These are phyloP conservation scores for Zasmidium cellare DNA, from an alignment of 2,329 filamentous ascomycete species.

Conservation along the genomic window DNA sequence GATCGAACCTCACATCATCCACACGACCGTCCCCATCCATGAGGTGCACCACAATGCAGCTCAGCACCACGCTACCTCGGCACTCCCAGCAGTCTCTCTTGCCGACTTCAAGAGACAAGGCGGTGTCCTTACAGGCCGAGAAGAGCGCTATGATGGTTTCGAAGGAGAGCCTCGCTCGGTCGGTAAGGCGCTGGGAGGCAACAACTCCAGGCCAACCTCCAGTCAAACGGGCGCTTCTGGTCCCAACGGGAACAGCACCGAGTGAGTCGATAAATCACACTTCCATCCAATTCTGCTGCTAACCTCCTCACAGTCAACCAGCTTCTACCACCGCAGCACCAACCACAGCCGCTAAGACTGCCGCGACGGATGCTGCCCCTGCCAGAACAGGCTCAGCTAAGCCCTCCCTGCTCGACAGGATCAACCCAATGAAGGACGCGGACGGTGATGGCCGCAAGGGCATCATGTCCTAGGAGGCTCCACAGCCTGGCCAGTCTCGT, in stretches of 20 bases:
- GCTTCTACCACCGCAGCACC: neutral
- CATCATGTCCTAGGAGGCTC: neutral
- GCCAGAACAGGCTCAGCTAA: neutral
- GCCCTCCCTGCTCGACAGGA: constrained; percentile 52
- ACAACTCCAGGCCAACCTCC: neutral
- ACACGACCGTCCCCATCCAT: constrained; percentile 71
- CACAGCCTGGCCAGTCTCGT: neutral
- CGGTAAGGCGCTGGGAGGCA: constrained; percentile 10
- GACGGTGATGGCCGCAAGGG: constrained; percentile 50
- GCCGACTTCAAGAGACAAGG: constrained; percentile 62
- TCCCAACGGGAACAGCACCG: neutral
- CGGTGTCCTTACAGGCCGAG: constrained; percentile 55
- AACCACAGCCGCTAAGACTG: neutral
- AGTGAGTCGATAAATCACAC: neutral
- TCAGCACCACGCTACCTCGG: constrained; percentile 65
- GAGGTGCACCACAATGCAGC: constrained; percentile 69
- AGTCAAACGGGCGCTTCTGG: neutral
- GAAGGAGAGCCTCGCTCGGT: constrained; percentile 58
- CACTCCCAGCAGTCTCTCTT: constrained; percentile 64
- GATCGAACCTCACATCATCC: constrained; percentile 65
- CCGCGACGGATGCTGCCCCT: neutral
- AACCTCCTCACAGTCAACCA: neutral
- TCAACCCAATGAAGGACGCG: constrained; percentile 57
- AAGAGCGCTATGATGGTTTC: constrained; percentile 60
- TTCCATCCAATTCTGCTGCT: neutral